phyloP scores from a whole-genome alignment of 2,329 filamentous ascomycete genomes.

The Tolypocladium tundrense region DNA sequence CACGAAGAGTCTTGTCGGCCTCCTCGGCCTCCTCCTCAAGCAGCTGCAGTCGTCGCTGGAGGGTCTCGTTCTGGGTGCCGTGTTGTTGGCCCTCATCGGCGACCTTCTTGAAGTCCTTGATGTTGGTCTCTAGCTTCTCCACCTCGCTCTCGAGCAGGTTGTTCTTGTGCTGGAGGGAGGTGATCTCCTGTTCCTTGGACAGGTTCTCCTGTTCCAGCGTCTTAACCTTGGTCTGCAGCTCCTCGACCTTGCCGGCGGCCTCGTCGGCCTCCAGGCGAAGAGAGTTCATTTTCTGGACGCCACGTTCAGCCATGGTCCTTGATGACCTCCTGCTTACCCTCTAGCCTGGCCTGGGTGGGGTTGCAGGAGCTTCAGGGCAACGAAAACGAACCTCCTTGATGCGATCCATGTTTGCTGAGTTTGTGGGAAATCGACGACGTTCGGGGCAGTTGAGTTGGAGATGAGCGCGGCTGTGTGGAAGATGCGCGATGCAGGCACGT shows the following conservation, averaged over 20 bases:
- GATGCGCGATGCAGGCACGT: conserved; percentile 20
- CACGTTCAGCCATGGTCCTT: conserved; percentile 4
- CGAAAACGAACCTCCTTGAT: conserved; percentile 69
- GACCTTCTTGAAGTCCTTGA: conserved; percentile 81
- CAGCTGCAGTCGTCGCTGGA: conserved; percentile 86
- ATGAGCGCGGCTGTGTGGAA: conserved; percentile 16
- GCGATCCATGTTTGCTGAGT: conserved; percentile 60
- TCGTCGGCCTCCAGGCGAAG: conserved; percentile 93
- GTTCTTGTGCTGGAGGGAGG: conserved; percentile 92
- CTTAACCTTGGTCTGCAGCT: conserved; percentile 83
- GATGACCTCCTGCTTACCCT: conserved; percentile 7
- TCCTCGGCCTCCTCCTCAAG: conserved; percentile 97
- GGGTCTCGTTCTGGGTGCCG: conserved; percentile 81
- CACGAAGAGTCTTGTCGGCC: conserved; percentile 89
- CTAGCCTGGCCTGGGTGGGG: conserved; percentile 10
- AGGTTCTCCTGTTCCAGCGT: conserved; percentile 87
- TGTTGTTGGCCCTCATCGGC: conserved; percentile 75
- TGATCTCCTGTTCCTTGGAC: conserved; percentile 96
- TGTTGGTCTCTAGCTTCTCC: conserved; percentile 76
- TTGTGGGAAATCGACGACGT: conserved; percentile 5
- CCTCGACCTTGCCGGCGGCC: conserved; percentile 69
- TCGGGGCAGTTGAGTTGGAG: conserved; percentile 5
- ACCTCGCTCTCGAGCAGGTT: conserved; percentile 79
- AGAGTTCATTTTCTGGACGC: conserved; percentile 75
- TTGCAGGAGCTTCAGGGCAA: conserved; percentile 12